These are phyloP conservation scores for Limonomyces culmigenus DNA, from an alignment of 1,284 basidiomycete genomes.

Conservation along the genomic window DNA sequence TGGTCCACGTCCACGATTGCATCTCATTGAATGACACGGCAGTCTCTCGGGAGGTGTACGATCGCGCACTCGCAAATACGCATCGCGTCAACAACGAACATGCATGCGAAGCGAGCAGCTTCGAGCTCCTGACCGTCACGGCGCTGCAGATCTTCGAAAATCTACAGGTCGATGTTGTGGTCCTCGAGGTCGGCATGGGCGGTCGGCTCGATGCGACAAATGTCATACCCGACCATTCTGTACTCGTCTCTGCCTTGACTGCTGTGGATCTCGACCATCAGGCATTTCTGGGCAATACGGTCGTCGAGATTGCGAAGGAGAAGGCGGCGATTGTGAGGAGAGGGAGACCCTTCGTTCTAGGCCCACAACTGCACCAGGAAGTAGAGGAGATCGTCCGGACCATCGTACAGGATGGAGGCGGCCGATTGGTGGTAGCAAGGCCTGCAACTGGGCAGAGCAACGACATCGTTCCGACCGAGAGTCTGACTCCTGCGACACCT, in stretches of 20 bases:
- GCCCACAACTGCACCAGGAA: slow-evolving; percentile 40
- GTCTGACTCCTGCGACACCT: slow-evolving; percentile 16
- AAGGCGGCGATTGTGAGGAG: slow-evolving; percentile 73
- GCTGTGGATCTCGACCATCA: slow-evolving; percentile 90
- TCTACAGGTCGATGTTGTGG: slow-evolving; percentile 55
- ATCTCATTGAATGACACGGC: slow-evolving; percentile 53
- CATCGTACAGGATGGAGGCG: slow-evolving; percentile 23
- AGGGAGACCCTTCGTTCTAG: slow-evolving; percentile 61
- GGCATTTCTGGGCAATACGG: slow-evolving; percentile 67
- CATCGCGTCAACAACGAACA: slow-evolving; percentile 29
- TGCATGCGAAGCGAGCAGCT: slow-evolving; percentile 42
- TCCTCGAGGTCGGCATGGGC: slow-evolving; percentile 93
- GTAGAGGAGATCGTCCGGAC: slow-evolving; percentile 26
- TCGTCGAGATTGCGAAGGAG: slow-evolving; percentile 63
- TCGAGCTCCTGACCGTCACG: slow-evolving; percentile 75
- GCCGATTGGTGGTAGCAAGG: slow-evolving; percentile 19
- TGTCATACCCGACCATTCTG: slow-evolving; percentile 50
- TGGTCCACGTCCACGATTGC: slow-evolving; percentile 65
- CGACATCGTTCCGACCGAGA: neutral
- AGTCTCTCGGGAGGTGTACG: slow-evolving; percentile 35
- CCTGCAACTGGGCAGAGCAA: neutral
- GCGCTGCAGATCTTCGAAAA: slow-evolving; percentile 63
- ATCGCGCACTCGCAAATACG: slow-evolving; percentile 29
- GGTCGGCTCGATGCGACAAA: slow-evolving; percentile 91
- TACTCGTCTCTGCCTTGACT: slow-evolving; percentile 71